These are phyloP conservation scores for Lasiosphaeria hispida DNA, from an alignment of 495 filamentous ascomycete species.

Conservation along the genomic window DNA sequence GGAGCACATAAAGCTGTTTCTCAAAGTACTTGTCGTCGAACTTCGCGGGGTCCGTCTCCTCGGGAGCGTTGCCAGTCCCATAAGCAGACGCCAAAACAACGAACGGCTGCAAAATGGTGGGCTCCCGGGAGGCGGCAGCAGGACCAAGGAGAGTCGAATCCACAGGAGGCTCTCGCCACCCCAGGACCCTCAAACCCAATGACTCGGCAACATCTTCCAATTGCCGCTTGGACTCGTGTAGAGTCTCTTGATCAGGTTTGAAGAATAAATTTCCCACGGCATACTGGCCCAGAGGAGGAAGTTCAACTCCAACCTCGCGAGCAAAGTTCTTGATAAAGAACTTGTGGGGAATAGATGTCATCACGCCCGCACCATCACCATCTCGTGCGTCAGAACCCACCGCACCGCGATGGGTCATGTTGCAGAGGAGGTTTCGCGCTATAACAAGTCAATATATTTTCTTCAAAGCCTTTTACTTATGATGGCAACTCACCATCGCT, in stretches of 20 bases:
- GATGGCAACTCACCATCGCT: constrained; percentile 79
- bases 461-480: not conserved
- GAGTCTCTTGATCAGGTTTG: constrained; percentile 86
- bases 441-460: constrained; percentile 7
- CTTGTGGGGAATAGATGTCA: constrained; percentile 98
- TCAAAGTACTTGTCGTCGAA: constrained; percentile 90
- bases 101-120: constrained; percentile 92
- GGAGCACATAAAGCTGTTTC: constrained; percentile 87
- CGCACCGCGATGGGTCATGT: constrained; percentile 99
- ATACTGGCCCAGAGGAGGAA: constrained; percentile 90
- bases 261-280: constrained; percentile 98
- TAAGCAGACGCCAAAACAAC: constrained; percentile 86
- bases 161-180: constrained; percentile 93
- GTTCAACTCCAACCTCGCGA: constrained; percentile 77
- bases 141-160: constrained; percentile 93
- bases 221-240: constrained; percentile 80
- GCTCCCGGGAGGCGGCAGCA: constrained; percentile 90
- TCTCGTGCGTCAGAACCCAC: constrained; percentile 97
- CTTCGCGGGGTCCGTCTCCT: constrained; percentile 69
- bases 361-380: constrained; percentile 96
- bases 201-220: constrained; percentile 91
- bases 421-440: constrained; percentile 94
- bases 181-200: constrained; percentile 84
- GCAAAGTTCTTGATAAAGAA: constrained; percentile 99
- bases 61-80: constrained; percentile 79